A percentile compares a stretch with the other conserved stretches of the same genome.
Evolutionary conservation across 1,284 basidiomycete species (phyloP).

Genomic region (Melampsora larici-populina): DNA sequence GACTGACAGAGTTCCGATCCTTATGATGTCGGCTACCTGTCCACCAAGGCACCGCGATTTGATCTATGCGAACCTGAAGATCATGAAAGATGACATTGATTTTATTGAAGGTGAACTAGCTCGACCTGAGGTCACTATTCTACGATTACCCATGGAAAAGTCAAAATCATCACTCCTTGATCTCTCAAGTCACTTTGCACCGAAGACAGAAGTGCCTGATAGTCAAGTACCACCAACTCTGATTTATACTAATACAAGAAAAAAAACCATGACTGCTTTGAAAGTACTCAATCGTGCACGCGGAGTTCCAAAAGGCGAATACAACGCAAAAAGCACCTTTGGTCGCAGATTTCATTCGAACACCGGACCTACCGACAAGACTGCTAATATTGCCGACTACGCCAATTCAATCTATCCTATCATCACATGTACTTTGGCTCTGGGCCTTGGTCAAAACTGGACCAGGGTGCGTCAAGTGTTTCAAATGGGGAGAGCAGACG

Average conservation of each 20-base stretch:
- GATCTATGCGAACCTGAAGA: not conserved
- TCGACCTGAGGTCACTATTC: constrained; percentile 5
- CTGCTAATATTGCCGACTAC: not conserved
- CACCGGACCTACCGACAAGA: not conserved
- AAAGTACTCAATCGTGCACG: not conserved
- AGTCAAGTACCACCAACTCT: not conserved
- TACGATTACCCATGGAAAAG: constrained; percentile 3
- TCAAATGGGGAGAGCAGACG: constrained; percentile 8
- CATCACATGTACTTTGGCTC: constrained; percentile 4
- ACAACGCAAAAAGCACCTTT: not conserved
- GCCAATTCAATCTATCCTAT: not conserved
- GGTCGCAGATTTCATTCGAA: not conserved
- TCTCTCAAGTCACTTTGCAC: not conserved
- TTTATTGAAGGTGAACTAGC: not conserved
- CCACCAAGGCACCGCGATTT: too few species aligned
- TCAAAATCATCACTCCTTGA: not conserved
- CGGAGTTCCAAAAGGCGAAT: not conserved
- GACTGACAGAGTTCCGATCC: not conserved
- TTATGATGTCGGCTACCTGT: too few species aligned
- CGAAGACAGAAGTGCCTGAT: not conserved
- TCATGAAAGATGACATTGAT: not conserved
- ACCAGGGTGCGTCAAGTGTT: not conserved
- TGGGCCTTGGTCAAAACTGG: constrained; percentile 15
- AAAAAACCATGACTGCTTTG: not conserved
- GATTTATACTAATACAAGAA: not conserved